Conservation (phyloP, 352 stramenopile species). For the Globisporangium sylvaticum region DNA sequence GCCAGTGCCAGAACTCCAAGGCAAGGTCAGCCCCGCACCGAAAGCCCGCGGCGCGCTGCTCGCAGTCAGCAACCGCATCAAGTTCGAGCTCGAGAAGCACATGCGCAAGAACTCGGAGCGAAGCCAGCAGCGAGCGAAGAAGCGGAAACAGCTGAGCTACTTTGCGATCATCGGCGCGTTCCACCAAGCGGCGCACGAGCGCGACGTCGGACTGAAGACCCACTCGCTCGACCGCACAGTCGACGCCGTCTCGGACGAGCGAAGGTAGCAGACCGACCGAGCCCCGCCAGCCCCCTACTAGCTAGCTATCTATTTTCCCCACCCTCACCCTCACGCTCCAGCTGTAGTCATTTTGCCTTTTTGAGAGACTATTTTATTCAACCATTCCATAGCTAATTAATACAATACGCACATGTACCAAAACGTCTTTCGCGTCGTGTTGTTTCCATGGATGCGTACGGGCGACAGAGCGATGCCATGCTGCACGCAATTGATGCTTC, state of each 20-base stretch:
- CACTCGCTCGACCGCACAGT: slow-evolving; percentile 25
- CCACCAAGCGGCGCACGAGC: slow-evolving; percentile 69
- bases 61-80: slow-evolving; percentile 66
- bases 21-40: slow-evolving; percentile 28
- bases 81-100: slow-evolving; percentile 69
- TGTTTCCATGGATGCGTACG: neutral
- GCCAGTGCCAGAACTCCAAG: slow-evolving; percentile 16
- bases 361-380: slow-evolving; percentile 20
- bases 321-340: too few relatives aligned
- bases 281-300: too few relatives aligned
- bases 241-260: slow-evolving; percentile 15
- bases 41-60: slow-evolving; percentile 53
- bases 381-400: slow-evolving; percentile 4
- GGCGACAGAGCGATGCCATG: neutral
- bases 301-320: slow-evolving; percentile 16
- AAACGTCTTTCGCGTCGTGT: neutral
- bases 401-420: neutral
- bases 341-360: slow-evolving; percentile 11
- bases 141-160: slow-evolving; percentile 71
- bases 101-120: slow-evolving; percentile 46
- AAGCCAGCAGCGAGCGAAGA: slow-evolving; percentile 37
- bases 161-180: slow-evolving; percentile 80
- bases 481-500: neutral
- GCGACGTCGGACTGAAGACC: slow-evolving; percentile 36
- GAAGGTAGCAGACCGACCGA: slow-evolving; percentile 13